These are phyloP conservation scores for Excoecaria cochinchinensis DNA, from an alignment of 345 rosid species.

Conservation along the genomic window DNA sequence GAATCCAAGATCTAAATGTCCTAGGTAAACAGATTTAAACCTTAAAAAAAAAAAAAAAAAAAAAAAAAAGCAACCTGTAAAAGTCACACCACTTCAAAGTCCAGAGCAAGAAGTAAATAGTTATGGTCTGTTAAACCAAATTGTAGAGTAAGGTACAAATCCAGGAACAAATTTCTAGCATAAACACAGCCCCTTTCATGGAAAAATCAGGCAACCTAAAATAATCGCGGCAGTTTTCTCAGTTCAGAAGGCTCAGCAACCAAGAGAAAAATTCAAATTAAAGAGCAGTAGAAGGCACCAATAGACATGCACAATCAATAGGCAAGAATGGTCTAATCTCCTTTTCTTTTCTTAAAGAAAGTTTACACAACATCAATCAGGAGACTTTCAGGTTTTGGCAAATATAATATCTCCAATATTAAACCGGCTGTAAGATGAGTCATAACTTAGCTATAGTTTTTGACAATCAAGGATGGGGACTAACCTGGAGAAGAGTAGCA, in stretches of 20 bases:
- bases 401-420: background rate
- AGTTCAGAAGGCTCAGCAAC: background rate
- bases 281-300: background rate
- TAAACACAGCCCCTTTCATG: too few relatives aligned
- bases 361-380: background rate
- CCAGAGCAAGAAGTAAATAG: too few relatives aligned
- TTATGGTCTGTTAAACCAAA: too few relatives aligned
- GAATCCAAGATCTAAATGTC: too few relatives aligned
- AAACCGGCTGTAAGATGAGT: background rate
- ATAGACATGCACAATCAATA: background rate
- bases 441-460: background rate
- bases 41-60: too few relatives aligned
- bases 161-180: too few relatives aligned
- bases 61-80: background rate
- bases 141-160: too few relatives aligned
- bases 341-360: background rate
- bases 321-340: background rate
- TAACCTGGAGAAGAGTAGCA: constrained; percentile 62
- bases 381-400: background rate
- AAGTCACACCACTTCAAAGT: background rate
- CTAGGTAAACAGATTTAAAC: too few relatives aligned
- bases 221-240: background rate
- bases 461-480: background rate
- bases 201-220: background rate
- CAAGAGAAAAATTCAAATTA: background rate